These are phyloP conservation scores for Ogataea thermomethanolica DNA, from an alignment of 805 yeast species.

Conservation along the genomic window DNA sequence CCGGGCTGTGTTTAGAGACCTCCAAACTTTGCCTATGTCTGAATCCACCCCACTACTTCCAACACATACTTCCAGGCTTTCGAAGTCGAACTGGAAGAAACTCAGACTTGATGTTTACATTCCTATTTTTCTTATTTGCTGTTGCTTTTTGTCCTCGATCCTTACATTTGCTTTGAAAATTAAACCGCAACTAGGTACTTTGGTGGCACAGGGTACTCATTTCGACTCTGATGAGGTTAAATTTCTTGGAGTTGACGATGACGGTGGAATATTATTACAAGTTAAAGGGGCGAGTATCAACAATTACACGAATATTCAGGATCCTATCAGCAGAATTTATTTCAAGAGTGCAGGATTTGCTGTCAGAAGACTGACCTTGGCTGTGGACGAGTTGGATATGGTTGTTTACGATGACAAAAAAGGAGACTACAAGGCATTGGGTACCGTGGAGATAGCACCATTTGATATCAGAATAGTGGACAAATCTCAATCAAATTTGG, in stretches of 20 bases:
- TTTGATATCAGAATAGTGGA: constrained; percentile 33
- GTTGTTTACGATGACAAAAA: constrained; percentile 25
- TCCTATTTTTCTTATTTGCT: constrained; percentile 21
- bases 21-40: constrained; percentile 4
- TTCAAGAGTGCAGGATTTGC: constrained; percentile 35
- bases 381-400: constrained; percentile 32
- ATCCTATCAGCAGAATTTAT: constrained; percentile 22
- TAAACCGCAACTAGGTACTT: constrained; percentile 30
- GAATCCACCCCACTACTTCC: constrained; percentile 20
- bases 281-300: constrained; percentile 32
- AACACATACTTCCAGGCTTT: not conserved
- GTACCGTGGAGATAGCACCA: constrained; percentile 33
- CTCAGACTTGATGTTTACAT: constrained; percentile 25
- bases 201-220: constrained; percentile 31
- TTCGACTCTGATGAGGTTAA: constrained; percentile 31
- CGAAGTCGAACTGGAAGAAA: constrained; percentile 6
- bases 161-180: constrained; percentile 17
- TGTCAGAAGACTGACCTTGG: constrained; percentile 28
- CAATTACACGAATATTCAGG: constrained; percentile 32
- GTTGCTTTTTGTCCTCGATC: constrained; percentile 10
- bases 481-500: constrained; percentile 24
- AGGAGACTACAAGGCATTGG: constrained; percentile 28
- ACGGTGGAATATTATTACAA: constrained; percentile 33
- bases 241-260: constrained; percentile 30
- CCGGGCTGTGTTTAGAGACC: constrained; percentile 2